Evolutionary conservation across 345 rosid genomes (phyloP).

Genomic region (Combretum micranthum): DNA sequence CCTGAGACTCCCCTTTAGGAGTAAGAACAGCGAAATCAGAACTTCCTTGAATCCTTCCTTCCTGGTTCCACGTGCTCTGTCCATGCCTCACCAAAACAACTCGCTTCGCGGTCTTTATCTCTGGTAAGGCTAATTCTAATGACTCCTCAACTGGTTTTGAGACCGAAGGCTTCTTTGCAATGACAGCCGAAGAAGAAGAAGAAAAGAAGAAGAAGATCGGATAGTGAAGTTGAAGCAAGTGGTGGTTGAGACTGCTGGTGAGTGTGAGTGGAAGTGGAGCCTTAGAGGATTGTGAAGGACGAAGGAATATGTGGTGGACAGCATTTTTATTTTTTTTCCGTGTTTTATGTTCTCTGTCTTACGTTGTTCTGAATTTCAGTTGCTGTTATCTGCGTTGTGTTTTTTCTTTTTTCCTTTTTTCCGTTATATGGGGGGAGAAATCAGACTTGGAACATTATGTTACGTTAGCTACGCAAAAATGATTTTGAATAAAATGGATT

Average conservation of each 20-base stretch:
- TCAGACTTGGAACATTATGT: too few relatives aligned
- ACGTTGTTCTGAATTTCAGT: slow-evolving; percentile 7
- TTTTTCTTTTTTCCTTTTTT: too few relatives aligned
- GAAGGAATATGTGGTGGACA: slow-evolving; percentile 26
- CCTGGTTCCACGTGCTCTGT: slow-evolving; percentile 95
- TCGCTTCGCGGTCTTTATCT: slow-evolving; percentile 52
- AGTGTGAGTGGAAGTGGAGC: too few relatives aligned
- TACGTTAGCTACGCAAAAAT: too few relatives aligned
- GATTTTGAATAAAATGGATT: too few relatives aligned
- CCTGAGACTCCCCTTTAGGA: slow-evolving; percentile 82
- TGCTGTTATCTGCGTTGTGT: too few relatives aligned
- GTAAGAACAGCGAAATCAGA: slow-evolving; percentile 81
- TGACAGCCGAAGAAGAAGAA: slow-evolving; percentile 30
- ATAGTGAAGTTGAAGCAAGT: background rate
- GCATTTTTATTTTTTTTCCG: slow-evolving; percentile 19
- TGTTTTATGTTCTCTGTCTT: background rate
- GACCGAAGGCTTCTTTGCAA: slow-evolving; percentile 10
- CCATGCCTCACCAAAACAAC: slow-evolving; percentile 94
- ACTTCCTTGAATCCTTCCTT: slow-evolving; percentile 94
- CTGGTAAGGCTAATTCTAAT: slow-evolving; percentile 30
- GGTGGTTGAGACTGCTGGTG: background rate
- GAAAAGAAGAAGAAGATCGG: slow-evolving; percentile 17
- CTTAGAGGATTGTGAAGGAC: slow-evolving; percentile 17
- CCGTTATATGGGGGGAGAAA: too few relatives aligned
- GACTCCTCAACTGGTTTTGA: slow-evolving; percentile 19